Conservation (phyloP, 352 stramenopile genomes). For the Peronospora belbahrii region DNA sequence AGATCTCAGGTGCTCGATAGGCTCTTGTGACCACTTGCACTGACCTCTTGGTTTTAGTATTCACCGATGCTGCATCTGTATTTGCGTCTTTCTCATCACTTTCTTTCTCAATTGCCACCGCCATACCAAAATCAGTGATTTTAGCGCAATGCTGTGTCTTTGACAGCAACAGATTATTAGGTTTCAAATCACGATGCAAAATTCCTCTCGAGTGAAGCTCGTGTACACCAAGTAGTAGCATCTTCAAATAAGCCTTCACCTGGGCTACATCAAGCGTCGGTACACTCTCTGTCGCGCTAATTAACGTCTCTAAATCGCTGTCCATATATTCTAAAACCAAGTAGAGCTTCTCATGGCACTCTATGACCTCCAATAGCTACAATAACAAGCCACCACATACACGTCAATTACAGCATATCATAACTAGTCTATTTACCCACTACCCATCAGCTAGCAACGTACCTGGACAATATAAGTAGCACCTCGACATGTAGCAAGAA, state of each 20-base stretch:
- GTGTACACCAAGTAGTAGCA: conserved; percentile 52
- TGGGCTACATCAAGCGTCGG: conserved; percentile 38
- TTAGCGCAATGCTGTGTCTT: conserved; percentile 39
- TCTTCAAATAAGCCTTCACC: conserved; percentile 63
- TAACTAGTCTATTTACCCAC: no score
- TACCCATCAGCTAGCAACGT: background rate
- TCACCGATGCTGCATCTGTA: conserved; percentile 6
- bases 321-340: conserved; percentile 77
- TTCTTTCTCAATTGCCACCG: conserved; percentile 24
- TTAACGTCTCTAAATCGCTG: conserved; percentile 59
- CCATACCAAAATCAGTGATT: conserved; percentile 83
- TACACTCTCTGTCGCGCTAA: conserved; percentile 30
- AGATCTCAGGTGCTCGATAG: conserved; percentile 69
- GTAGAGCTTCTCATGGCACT: conserved; percentile 55
- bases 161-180: conserved; percentile 70
- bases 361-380: conserved; percentile 53
- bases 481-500: conserved; percentile 42
- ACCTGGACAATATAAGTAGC: conserved; percentile 56
- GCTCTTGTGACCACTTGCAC: conserved; percentile 69
- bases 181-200: conserved; percentile 75
- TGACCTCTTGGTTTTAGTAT: conserved; percentile 32
- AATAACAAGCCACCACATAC: background rate
- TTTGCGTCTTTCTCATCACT: conserved; percentile 1
- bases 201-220: conserved; percentile 52
- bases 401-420: no score